These are phyloP conservation scores for Solanum aculeatissimum DNA, from an alignment of 305 asterid genomes.

Conservation along the genomic window DNA sequence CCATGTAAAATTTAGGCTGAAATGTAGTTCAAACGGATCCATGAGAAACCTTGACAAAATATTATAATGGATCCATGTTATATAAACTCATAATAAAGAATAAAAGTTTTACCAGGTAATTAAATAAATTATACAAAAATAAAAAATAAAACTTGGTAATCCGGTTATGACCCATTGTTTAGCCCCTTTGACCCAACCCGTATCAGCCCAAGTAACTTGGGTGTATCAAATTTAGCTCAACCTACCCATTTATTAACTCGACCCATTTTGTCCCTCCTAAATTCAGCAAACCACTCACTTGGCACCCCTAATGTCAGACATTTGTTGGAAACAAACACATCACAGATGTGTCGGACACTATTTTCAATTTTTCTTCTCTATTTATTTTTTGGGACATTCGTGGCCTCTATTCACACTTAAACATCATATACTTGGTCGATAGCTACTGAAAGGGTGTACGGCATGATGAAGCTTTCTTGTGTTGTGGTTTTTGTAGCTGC, in stretches of 20 bases:
- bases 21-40: not conserved
- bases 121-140: too few species aligned
- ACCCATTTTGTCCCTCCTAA: too few species aligned
- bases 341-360: not conserved
- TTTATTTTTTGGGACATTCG: not conserved
- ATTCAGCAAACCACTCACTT: not conserved
- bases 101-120: not conserved
- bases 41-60: not conserved
- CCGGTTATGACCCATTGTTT: not conserved
- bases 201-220: too few species aligned
- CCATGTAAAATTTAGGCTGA: not conserved
- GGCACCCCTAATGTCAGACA: not conserved
- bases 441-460: too few species aligned
- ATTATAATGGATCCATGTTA: not conserved
- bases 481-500: too few species aligned
- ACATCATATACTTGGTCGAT: too few species aligned
- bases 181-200: not conserved
- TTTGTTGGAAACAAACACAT: not conserved
- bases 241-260: too few species aligned
- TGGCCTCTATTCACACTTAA: too few species aligned
- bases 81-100: not conserved
- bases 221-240: not conserved
- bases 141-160: too few species aligned
- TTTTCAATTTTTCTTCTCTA: not conserved
- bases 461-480: too few species aligned